Conservation (phyloP, 2,329 filamentous ascomycete genomes). For the Aspergillus sp. region DNA sequence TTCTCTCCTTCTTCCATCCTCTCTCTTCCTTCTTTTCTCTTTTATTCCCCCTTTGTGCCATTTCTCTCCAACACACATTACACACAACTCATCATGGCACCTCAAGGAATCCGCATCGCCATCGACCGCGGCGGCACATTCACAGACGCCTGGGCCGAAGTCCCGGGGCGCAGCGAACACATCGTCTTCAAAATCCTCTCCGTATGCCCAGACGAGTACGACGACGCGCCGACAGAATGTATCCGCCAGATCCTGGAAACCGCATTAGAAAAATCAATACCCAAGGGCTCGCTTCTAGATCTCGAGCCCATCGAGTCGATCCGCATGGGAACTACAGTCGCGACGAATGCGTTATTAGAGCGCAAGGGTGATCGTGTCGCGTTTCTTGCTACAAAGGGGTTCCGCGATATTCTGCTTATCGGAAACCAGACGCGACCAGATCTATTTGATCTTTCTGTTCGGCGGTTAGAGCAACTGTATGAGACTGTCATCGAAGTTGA, state of each 20-base stretch:
- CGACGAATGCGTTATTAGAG: conserved; percentile 73
- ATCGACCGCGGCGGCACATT: conserved; percentile 20
- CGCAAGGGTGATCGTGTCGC: conserved; percentile 28
- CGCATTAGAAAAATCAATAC: conserved; percentile 12
- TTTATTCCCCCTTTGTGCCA: not conserved
- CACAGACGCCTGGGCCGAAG: conserved; percentile 14
- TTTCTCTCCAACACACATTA: not conserved
- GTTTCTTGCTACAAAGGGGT: conserved; percentile 69
- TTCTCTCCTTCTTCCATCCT: not conserved
- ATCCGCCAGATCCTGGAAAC: conserved; percentile 19
- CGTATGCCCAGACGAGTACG: conserved; percentile 17
- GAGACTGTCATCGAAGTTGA: conserved; percentile 31
- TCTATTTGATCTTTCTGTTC: conserved; percentile 84
- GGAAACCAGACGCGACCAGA: conserved; percentile 83
- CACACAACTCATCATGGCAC: conserved; percentile 8
- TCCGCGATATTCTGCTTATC: conserved; percentile 80
- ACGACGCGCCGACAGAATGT: conserved; percentile 19
- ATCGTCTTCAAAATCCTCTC: conserved; percentile 20
- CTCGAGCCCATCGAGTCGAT: conserved; percentile 54
- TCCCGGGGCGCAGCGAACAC: conserved; percentile 16
- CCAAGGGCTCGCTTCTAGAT: conserved; percentile 15
- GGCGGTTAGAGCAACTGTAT: conserved; percentile 66
- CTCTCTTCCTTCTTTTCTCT: not conserved
- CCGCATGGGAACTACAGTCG: conserved; percentile 89
- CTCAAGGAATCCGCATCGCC: conserved; percentile 18